Evolutionary conservation across 176 grass and related monocot species (phyloP).

Genomic region (Saccharum officinarum): DNA sequence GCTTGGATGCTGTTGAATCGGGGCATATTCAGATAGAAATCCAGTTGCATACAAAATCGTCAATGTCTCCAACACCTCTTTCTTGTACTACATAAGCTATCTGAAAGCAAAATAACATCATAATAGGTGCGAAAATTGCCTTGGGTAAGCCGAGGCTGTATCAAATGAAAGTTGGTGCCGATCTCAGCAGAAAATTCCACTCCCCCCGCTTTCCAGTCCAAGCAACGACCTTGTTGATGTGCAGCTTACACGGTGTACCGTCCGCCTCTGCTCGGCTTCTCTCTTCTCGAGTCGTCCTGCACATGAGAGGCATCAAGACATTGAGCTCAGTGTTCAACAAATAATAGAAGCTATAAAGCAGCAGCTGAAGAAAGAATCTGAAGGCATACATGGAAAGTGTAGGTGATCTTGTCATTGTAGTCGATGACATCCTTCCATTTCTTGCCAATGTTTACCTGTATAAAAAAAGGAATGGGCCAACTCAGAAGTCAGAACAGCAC

Average conservation of each 20-base stretch:
- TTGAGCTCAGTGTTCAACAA: neutral
- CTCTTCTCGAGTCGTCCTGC: constrained; percentile 85
- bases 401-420: constrained; percentile 88
- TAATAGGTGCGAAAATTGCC: constrained; percentile 35
- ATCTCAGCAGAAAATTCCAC: constrained; percentile 2
- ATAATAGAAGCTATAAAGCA: neutral
- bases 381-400: constrained; percentile 91
- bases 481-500: neutral
- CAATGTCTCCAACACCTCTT: constrained; percentile 12
- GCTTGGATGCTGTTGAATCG: neutral
- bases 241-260: constrained; percentile 75
- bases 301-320: constrained; percentile 12
- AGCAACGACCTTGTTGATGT: neutral
- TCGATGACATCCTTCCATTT: constrained; percentile 99
- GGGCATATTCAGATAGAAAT: constrained; percentile 11
- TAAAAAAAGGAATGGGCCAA: neutral
- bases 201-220: neutral
- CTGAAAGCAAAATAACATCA: constrained; percentile 38
- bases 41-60: constrained; percentile 37
- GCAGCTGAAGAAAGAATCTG: neutral
- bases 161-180: neutral
- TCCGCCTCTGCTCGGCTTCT: constrained; percentile 88
- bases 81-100: constrained; percentile 35
- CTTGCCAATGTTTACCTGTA: constrained; percentile 90
- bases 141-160: constrained; percentile 5